phyloP scores from a whole-genome alignment of 2,329 filamentous ascomycete species.

The Botrytis sinoallii region DNA sequence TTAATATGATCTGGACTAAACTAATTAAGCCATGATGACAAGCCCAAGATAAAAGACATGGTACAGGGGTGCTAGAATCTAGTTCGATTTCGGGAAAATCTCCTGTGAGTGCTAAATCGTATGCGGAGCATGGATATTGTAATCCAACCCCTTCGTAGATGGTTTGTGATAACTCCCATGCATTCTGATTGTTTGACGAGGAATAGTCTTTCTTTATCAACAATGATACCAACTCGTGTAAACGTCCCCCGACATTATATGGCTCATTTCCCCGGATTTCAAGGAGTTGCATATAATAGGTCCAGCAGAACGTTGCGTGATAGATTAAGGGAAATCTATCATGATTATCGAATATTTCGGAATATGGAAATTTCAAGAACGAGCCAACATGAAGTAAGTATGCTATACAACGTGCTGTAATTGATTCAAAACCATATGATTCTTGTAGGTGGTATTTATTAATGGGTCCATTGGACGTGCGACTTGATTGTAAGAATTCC shows the following conservation, averaged over 20 bases:
- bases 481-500: neutral
- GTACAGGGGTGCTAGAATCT: no score
- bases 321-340: neutral
- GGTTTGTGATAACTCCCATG: neutral
- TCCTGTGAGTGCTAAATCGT: no score
- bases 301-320: neutral
- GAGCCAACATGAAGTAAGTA: neutral
- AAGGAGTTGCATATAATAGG: neutral
- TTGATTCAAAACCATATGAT: accelerated
- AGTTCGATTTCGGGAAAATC: no score
- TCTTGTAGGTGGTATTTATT: neutral
- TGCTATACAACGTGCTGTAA: neutral
- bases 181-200: neutral
- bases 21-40: neutral
- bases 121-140: no score
- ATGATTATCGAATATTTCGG: accelerated
- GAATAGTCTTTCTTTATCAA: neutral
- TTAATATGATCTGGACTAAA: no score
- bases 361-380: neutral
- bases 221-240: neutral
- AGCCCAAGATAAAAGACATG: neutral
- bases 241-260: neutral
- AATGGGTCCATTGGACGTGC: neutral
- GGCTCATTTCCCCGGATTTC: neutral
- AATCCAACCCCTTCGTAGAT: no score